These are phyloP conservation scores for Penstemon newberryi DNA, from an alignment of 257 asterid species.

Conservation along the genomic window DNA sequence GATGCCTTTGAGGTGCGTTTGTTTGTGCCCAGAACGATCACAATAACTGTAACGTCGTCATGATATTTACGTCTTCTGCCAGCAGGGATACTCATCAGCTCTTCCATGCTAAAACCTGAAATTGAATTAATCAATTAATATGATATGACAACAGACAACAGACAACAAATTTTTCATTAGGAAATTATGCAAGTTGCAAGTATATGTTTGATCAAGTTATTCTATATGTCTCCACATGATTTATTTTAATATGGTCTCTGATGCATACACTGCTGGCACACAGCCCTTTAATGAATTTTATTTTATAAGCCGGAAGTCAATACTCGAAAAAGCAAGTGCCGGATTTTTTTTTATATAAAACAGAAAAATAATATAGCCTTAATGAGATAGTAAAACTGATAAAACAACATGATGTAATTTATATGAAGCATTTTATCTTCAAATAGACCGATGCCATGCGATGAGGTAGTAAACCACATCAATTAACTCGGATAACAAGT, in stretches of 20 bases:
- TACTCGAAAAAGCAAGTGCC: conserved; percentile 22
- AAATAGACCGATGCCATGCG: neutral
- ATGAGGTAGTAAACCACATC: neutral
- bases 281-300: conserved; percentile 19
- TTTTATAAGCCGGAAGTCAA: conserved; percentile 29
- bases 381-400: conserved; percentile 19
- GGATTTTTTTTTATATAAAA: neutral
- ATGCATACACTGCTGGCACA: conserved; percentile 22
- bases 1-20: conserved; percentile 94
- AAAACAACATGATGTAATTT: neutral
- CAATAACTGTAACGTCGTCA: conserved; percentile 89
- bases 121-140: neutral
- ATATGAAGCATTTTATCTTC: neutral
- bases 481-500: neutral
- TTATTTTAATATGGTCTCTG: conserved; percentile 24
- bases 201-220: neutral
- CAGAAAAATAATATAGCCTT: conserved; percentile 21
- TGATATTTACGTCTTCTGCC: conserved; percentile 91
- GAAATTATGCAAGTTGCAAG: neutral
- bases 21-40: conserved; percentile 69
- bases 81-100: conserved; percentile 87
- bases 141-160: neutral
- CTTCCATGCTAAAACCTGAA: conserved; percentile 85
- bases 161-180: neutral
- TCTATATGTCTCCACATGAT: conserved; percentile 18